Evolutionary conservation across 2,329 filamentous ascomycete genomes (phyloP), one percentile per base, ranked within the genome.

Genomic region (Hawksworthiomyces lignivorus): DNA sequence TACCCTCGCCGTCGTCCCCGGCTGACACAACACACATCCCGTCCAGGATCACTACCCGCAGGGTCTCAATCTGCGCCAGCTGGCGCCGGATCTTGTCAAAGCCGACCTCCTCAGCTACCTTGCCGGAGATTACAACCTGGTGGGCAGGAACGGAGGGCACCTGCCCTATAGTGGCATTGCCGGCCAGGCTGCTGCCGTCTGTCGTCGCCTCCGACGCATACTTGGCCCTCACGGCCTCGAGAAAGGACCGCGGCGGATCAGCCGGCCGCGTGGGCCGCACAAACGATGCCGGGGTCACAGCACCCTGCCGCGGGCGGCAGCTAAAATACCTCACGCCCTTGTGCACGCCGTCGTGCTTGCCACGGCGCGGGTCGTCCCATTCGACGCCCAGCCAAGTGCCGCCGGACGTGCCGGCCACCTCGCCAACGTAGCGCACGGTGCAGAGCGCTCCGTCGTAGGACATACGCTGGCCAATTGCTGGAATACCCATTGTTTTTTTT

Each of bases 321-420:
- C 72, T 67, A 56, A 97, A 97, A 59, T 96, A 95, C 48, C 76
- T 79, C 48, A 75, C 70, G 46, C 84, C 87, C 49, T 84, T 80
- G 62, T 94, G 80, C 47, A 82, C 80, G 45, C 92, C 92, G 55
- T 90, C 77, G 63, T 98, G 89, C 68, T 96, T 97, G 47, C 92
- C 92, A 54, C 89, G 75, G 28, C 70, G 73, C 43, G 80, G 68
- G 60, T 96, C 86, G 63, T 97, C 90, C 92, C 92, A 98, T 72
- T 98, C 92, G 36, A 97, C 87, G 35, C 92, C 92, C 26, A 97
- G 73, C 89, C 90, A 97, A 48, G 74, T 69, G 39, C 87, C 87
- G 36, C 87, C 86, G 32, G 75, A 71, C 8, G 87, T 89, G 51
- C 84, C 85, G 38, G 77, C 71, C 7, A 97, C 83, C 26, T 73